Evolutionary conservation across 305 asterid genomes (phyloP), one percentile per base, ranked within the genome.

Genomic region (Fraxinus angustifolia): DNA sequence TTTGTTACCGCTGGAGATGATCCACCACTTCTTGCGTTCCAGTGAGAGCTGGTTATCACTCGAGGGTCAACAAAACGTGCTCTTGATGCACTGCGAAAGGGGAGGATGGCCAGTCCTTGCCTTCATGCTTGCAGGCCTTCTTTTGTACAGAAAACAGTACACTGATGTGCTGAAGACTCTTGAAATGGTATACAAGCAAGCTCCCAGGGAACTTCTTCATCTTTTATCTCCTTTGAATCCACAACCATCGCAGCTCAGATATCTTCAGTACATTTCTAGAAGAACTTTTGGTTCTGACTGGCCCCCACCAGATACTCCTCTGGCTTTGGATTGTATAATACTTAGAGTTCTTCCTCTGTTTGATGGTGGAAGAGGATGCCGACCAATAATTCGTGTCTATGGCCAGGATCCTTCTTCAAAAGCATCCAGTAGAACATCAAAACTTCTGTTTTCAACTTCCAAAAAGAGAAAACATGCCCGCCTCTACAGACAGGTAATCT

Each of bases 101-200:
- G 99, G 99, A 85, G 98, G 99, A 72, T 96, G 99, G 98, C 98
- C 99, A 10, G 97, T 94, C 82, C 97, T 96, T 68, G 98, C 99
- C 6, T 96, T 96, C 70, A 96, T 96, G 98, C 99, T 96, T 83
- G 98, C 99, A 6, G 98, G 97, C 74, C 98, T 96, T 81, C 98
- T 96, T 89, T 80, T 94, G 84, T 96, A 94, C 90, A 82, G 98
- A 81, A 96, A 93, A 83, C 98, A 96, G 87, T 94, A 94, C 87
- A 84, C 81, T 11, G 98, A 98, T 75, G 99, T 94, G 90, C 97
- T 84, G 91, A 96, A 93, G 87, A 94, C 99, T 71, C 98, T 96
- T 38, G 98, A 96, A 85, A 94, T 96, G 99, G 97, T 96, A 72
- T 96, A 94, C 86, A 96, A 93, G 85, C 98, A 96, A 90, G 99